A percentile compares a stretch with the other conserved stretches of the same genome.
Conservation (phyloP, 805 yeast genomes). For the Kodamaea restingae region DNA sequence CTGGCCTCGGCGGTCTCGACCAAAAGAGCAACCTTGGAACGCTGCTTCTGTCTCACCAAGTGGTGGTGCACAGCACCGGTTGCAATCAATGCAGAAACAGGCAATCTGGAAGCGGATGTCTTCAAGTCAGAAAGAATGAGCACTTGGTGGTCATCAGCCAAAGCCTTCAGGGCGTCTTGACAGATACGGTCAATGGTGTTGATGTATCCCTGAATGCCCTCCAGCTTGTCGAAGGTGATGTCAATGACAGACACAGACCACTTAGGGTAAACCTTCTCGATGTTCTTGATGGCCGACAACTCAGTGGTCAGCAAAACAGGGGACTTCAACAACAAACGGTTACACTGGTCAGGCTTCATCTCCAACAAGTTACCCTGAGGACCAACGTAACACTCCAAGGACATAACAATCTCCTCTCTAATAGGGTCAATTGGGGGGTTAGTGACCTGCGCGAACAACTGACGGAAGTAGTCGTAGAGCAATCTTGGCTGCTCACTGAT, state of each 20-base stretch:
- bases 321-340: slow-evolving; percentile 74
- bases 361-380: slow-evolving; percentile 97
- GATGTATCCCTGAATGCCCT: slow-evolving; percentile 83
- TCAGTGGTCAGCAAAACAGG: slow-evolving; percentile 78
- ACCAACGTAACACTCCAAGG: slow-evolving; percentile 93
- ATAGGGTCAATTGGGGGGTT: slow-evolving; percentile 99
- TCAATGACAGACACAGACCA: slow-evolving; percentile 85
- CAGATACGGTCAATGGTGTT: slow-evolving; percentile 83
- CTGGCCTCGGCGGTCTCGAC: slow-evolving; percentile 96
- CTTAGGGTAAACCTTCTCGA: slow-evolving; percentile 71
- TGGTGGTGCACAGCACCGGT: slow-evolving; percentile 96
- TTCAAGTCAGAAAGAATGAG: slow-evolving; percentile 72
- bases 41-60: slow-evolving; percentile 90
- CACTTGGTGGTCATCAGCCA: slow-evolving; percentile 69
- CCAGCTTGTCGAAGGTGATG: slow-evolving; percentile 78
- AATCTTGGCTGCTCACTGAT: slow-evolving; percentile 88
- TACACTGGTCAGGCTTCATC: slow-evolving; percentile 89
- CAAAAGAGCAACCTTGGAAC: slow-evolving; percentile 89
- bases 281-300: slow-evolving; percentile 67
- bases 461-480: slow-evolving; percentile 90
- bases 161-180: slow-evolving; percentile 79
- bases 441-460: slow-evolving; percentile 95
- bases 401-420: slow-evolving; percentile 95
- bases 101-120: slow-evolving; percentile 57
- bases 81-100: slow-evolving; percentile 88